These are phyloP conservation scores for Pestalotiopsis sp. DNA, from an alignment of 2,329 filamentous ascomycete species.

Conservation along the genomic window DNA sequence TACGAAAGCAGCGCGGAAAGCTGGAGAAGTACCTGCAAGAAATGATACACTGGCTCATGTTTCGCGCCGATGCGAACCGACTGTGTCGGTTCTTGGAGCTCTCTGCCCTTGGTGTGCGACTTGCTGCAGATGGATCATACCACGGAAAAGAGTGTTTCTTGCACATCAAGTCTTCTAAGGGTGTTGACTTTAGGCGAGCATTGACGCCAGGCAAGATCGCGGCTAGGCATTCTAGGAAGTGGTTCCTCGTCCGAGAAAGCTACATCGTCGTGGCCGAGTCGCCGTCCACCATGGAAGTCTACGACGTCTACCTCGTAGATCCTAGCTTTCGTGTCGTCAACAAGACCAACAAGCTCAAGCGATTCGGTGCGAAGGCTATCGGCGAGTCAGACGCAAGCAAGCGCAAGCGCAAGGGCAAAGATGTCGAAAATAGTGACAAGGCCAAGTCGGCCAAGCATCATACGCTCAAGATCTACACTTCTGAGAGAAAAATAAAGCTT, in stretches of 20 bases:
- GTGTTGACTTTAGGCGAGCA: constrained; percentile 81
- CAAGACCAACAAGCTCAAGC: constrained; percentile 63
- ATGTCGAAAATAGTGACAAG: constrained; percentile 31
- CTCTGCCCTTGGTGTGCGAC: constrained; percentile 88
- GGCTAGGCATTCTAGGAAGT: constrained; percentile 85
- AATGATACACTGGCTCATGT: constrained; percentile 96
- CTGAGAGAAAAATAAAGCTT: constrained; percentile 88
- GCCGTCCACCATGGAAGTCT: constrained; percentile 97
- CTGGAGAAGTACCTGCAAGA: constrained; percentile 89
- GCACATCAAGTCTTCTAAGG: constrained; percentile 89
- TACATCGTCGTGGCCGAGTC: constrained; percentile 99
- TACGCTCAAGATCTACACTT: constrained; percentile 83
- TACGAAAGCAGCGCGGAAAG: constrained; percentile 81
- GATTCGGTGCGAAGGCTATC: constrained; percentile 61
- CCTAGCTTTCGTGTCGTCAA: constrained; percentile 81
- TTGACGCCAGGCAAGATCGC: constrained; percentile 79
- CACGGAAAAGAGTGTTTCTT: constrained; percentile 97
- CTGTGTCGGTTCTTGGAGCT: constrained; percentile 95
- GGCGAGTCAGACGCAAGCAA: constrained; percentile 43
- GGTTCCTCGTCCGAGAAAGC: constrained; percentile 97
- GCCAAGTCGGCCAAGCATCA: constrained; percentile 65
- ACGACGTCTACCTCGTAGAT: constrained; percentile 97
- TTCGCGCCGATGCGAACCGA: constrained; percentile 91
- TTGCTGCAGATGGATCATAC: constrained; percentile 94
- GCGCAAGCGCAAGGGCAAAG: constrained; percentile 46